Percentiles rank a stretch among this genome's conserved stretches.
Evolutionary conservation across 371 early-diverging fungal species (phyloP).

Genomic region (Parasitella parasitica): DNA sequence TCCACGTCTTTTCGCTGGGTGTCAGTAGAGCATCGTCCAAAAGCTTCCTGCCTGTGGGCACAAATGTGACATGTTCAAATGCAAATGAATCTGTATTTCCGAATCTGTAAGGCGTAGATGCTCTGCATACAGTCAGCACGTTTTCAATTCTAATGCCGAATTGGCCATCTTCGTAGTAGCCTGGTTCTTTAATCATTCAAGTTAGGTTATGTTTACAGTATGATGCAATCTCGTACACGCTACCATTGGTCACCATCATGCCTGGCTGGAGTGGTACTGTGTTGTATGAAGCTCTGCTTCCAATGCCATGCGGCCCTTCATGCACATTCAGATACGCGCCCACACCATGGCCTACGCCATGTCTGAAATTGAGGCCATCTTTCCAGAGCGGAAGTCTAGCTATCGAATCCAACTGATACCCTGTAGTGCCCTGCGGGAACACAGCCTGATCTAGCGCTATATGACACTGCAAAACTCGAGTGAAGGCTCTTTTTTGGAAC

Average conservation of each 20-base stretch:
- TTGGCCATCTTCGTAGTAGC: constrained; percentile 95
- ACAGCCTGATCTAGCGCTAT: constrained; percentile 84
- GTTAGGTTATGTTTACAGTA: not conserved
- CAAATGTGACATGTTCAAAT: constrained; percentile 91
- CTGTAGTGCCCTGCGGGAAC: constrained; percentile 84
- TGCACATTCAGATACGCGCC: constrained; percentile 99
- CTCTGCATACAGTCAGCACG: constrained; percentile 64
- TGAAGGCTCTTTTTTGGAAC: constrained; percentile 88
- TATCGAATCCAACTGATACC: constrained; percentile 81
- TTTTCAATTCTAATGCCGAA: constrained; percentile 99
- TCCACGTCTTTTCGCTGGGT: constrained; percentile 72
- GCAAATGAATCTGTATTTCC: constrained; percentile 74
- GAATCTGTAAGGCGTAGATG: constrained; percentile 69
- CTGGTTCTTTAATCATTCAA: constrained; percentile 75
- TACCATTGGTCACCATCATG: constrained; percentile 89
- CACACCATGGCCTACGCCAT: constrained; percentile 99
- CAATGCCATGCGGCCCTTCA: constrained; percentile 97
- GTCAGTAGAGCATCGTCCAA: constrained; percentile 66
- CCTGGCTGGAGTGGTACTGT: constrained; percentile 70
- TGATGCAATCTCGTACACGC: not conserved
- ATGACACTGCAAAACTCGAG: constrained; percentile 96
- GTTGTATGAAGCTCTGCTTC: constrained; percentile 68
- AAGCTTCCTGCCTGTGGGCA: constrained; percentile 77
- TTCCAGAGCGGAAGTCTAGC: constrained; percentile 91
- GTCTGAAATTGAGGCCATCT: constrained; percentile 93